These are phyloP conservation scores for Nidula microcarpa DNA, from an alignment of 768 basidiomycete species.

Conservation along the genomic window DNA sequence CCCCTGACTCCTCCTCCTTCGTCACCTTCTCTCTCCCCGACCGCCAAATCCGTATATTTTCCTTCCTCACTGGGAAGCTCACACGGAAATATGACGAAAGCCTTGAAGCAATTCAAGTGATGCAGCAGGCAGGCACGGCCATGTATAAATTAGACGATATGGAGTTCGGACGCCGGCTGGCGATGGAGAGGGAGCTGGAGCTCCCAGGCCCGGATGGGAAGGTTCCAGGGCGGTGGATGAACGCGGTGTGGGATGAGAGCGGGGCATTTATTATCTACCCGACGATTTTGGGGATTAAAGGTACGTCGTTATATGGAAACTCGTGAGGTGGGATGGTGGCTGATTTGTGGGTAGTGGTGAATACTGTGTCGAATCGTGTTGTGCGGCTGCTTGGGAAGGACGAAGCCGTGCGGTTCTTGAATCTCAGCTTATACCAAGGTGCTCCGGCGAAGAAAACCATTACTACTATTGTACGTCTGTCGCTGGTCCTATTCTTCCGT, in stretches of 20 bases:
- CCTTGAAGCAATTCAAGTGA: constrained; percentile 88
- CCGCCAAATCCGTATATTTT: constrained; percentile 92
- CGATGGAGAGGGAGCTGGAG: constrained; percentile 89
- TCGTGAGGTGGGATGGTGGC: background rate
- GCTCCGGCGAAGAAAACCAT: constrained; percentile 82
- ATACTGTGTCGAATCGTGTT: constrained; percentile 92
- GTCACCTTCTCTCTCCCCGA: constrained; percentile 92
- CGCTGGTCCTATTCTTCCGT: background rate
- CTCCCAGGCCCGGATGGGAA: constrained; percentile 71
- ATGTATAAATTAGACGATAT: constrained; percentile 94
- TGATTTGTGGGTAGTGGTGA: constrained; percentile 63
- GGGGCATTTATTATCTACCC: constrained; percentile 94
- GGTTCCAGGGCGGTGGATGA: constrained; percentile 76
- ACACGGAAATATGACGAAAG: constrained; percentile 95
- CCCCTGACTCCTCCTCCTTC: constrained; percentile 86
- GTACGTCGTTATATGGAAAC: constrained; percentile 30
- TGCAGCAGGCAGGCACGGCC: constrained; percentile 98
- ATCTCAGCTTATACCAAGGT: constrained; percentile 89
- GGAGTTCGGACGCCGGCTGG: constrained; percentile 98
- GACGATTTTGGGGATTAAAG: constrained; percentile 92
- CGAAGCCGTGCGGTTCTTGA: constrained; percentile 87
- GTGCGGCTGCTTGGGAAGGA: constrained; percentile 88
- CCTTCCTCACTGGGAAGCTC: constrained; percentile 85
- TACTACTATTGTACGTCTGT: constrained; percentile 66
- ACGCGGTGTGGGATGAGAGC: constrained; percentile 97